These are phyloP conservation scores for Exophiala sp. DNA, from an alignment of 2,329 filamentous ascomycete genomes.

Conservation along the genomic window DNA sequence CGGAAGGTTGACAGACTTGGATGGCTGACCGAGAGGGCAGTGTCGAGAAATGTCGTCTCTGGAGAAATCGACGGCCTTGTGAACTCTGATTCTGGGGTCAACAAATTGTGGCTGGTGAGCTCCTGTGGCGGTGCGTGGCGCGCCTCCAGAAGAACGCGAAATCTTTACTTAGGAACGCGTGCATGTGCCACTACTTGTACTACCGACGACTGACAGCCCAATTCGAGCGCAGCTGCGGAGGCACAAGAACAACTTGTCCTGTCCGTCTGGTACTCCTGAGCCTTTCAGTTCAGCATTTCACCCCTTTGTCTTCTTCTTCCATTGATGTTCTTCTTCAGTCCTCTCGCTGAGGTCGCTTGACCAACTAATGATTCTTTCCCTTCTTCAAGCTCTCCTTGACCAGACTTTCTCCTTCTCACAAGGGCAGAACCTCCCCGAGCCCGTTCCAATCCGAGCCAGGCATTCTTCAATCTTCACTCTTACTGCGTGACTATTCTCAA, in stretches of 20 bases:
- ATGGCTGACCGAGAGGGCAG: background rate
- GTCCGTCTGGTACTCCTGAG: slow-evolving; percentile 23
- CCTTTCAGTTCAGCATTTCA: slow-evolving; percentile 28
- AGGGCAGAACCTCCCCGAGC: slow-evolving; percentile 3
- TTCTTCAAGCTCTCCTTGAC: slow-evolving; percentile 33
- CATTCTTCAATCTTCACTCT: background rate
- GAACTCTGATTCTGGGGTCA: slow-evolving; percentile 1
- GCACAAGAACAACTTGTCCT: slow-evolving; percentile 21
- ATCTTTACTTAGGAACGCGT: slow-evolving; percentile 2
- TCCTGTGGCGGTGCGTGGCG: background rate
- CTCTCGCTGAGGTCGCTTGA: slow-evolving; percentile 24
- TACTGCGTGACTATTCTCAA: background rate
- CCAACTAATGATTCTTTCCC: slow-evolving; percentile 35
- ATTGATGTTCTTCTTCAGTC: slow-evolving; percentile 18
- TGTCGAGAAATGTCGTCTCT: background rate
- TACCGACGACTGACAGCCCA: background rate
- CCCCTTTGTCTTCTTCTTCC: slow-evolving; percentile 27
- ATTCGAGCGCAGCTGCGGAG: slow-evolving; percentile 27
- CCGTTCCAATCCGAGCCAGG: slow-evolving; percentile 3
- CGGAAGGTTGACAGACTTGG: background rate
- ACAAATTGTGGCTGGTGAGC: background rate
- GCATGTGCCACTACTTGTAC: background rate
- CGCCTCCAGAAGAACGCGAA: no score
- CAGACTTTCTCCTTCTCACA: slow-evolving; percentile 8
- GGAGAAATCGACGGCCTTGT: background rate